A percentile compares a stretch with the other conserved stretches of the same genome.
These are phyloP conservation scores for Neurospora sp. DNA, from an alignment of 495 filamentous ascomycete genomes.

Conservation along the genomic window DNA sequence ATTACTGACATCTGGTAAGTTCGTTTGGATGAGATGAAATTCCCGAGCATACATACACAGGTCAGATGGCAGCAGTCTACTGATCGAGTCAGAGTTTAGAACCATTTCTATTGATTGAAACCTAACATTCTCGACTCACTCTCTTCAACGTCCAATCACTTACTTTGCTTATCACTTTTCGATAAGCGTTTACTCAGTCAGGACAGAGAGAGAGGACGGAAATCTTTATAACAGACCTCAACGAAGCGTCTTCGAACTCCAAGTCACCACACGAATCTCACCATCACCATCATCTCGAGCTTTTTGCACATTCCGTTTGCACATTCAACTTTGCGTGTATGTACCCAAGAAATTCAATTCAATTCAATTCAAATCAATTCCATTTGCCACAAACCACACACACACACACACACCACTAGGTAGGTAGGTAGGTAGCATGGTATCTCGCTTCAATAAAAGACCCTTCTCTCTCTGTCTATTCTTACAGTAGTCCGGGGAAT, in stretches of 20 bases:
- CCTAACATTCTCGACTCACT: too few relatives aligned
- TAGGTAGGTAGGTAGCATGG: background rate
- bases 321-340: background rate
- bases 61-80: too few relatives aligned
- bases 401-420: background rate
- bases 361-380: background rate
- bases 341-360: background rate
- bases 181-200: too few relatives aligned
- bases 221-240: too few relatives aligned
- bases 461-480: background rate
- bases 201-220: too few relatives aligned
- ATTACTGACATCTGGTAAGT: background rate
- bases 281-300: background rate
- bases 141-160: too few relatives aligned
- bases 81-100: too few relatives aligned
- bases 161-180: too few relatives aligned
- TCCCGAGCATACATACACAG: too few relatives aligned
- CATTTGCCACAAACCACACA: background rate
- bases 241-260: too few relatives aligned
- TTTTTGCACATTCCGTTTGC: background rate
- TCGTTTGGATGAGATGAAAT: background rate
- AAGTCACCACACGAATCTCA: background rate
- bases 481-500: background rate
- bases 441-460: background rate
- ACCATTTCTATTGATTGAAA: too few relatives aligned